These are phyloP conservation scores for Echria macrotheca DNA, from an alignment of 495 filamentous ascomycete genomes.

Conservation along the genomic window DNA sequence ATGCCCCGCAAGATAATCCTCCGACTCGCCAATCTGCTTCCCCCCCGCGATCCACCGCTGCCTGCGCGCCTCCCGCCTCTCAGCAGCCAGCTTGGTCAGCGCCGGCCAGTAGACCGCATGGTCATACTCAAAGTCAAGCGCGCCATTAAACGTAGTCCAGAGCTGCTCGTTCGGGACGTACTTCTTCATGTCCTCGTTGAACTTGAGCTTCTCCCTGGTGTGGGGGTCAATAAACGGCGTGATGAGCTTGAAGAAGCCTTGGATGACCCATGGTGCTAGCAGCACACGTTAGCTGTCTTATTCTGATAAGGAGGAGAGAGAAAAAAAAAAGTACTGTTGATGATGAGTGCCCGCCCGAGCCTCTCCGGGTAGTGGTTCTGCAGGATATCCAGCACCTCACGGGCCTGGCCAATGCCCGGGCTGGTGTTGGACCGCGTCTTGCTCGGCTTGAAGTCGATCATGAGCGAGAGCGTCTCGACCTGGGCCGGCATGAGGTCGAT, in stretches of 20 bases:
- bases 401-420: slow-evolving; percentile 67
- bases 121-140: slow-evolving; percentile 78
- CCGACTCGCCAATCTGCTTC: slow-evolving; percentile 73
- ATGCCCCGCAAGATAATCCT: slow-evolving; percentile 59
- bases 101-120: slow-evolving; percentile 87
- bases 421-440: slow-evolving; percentile 69
- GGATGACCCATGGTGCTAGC: slow-evolving; percentile 79
- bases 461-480: slow-evolving; percentile 75
- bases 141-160: slow-evolving; percentile 61
- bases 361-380: slow-evolving; percentile 94
- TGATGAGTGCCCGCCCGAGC: slow-evolving; percentile 80
- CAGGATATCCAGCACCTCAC: slow-evolving; percentile 76
- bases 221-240: slow-evolving; percentile 91
- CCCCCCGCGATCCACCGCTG: slow-evolving; percentile 75
- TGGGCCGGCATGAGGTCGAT: slow-evolving; percentile 82
- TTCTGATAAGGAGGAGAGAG: background rate
- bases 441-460: slow-evolving; percentile 75
- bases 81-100: slow-evolving; percentile 58
- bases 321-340: slow-evolving; percentile 73
- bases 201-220: slow-evolving; percentile 87
- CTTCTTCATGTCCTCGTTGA: slow-evolving; percentile 78
- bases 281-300: slow-evolving; percentile 5
- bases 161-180: slow-evolving; percentile 76
- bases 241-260: slow-evolving; percentile 90
- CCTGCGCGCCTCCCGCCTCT: slow-evolving; percentile 51